Evolutionary conservation across 345 rosid genomes (phyloP).

Genomic region (Noccaea bulbosa): DNA sequence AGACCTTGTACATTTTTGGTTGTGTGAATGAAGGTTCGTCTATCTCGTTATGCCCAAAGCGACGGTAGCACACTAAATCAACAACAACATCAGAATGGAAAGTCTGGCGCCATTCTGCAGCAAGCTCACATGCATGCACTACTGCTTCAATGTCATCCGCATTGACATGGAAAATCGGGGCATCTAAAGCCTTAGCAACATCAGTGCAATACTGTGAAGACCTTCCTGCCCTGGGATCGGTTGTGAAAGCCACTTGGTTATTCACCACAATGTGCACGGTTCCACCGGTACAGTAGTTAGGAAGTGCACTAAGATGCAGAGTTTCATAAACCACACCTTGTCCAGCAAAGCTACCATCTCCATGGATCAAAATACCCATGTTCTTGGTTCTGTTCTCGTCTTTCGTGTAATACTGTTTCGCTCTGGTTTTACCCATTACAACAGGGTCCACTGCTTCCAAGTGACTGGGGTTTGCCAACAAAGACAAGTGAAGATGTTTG

Average conservation of each 20-base stretch:
- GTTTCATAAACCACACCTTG: constrained; percentile 91
- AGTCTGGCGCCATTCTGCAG: constrained; percentile 89
- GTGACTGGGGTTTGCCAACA: constrained; percentile 91
- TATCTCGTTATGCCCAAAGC: constrained; percentile 85
- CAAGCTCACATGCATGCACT: constrained; percentile 78
- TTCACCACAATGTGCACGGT: constrained; percentile 86
- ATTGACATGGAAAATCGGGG: constrained; percentile 80
- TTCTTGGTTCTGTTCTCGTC: constrained; percentile 68
- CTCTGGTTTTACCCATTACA: constrained; percentile 83
- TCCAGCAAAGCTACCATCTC: constrained; percentile 92
- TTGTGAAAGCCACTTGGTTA: constrained; percentile 89
- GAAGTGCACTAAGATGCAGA: constrained; percentile 88
- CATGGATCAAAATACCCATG: constrained; percentile 80
- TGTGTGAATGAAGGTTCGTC: constrained; percentile 87
- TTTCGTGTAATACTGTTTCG: constrained; percentile 75
- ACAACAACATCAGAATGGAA: constrained; percentile 86
- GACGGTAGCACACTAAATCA: constrained; percentile 77
- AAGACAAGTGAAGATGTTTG: constrained; percentile 78
- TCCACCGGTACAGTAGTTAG: constrained; percentile 77
- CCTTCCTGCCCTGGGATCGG: constrained; percentile 78
- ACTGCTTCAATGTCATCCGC: constrained; percentile 85
- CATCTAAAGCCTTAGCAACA: constrained; percentile 85
- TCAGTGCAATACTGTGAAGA: constrained; percentile 89
- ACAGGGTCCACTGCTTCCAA: constrained; percentile 90
- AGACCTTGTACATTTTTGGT: constrained; percentile 83